Evolutionary conservation across 2,329 filamentous ascomycete species (phyloP), one percentile per base, ranked within the genome.

Genomic region (Pseudocercospora crystallina): DNA sequence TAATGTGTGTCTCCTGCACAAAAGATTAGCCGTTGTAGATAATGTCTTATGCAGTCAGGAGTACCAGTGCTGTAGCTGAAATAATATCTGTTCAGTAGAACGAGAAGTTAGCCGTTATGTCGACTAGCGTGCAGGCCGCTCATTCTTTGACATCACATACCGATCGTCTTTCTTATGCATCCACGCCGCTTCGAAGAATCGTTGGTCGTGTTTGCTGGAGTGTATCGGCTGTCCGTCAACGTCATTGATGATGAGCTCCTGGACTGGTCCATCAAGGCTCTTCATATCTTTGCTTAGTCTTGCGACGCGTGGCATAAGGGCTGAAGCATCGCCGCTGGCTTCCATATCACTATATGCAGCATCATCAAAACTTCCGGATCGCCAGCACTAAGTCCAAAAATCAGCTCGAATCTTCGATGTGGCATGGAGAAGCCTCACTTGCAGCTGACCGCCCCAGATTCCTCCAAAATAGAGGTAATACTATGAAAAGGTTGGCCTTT

Each of bases 151-250:
- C n/a, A n/a, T n/a, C n/a, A n/a, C n/a, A n/a, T n/a, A n/a, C n/a
- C n/a, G n/a, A n/a, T n/a, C n/a, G n/a, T n/a, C n/a, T n/a, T n/a
- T n/a, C 76, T 87, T 88, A 73, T 90, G 87, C 76, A 89, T 75
- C 87, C 87, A 90, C 2, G 87, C 83, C 0, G 86, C 87, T 71
- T 91, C 87, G 67, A 91, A 90, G 77, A 91, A 91, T 7, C 87
- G 78, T 12, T 84, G 71, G 53, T 85, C 84, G 65, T 90, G 87
- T 67, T 90, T 86, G 60, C 85, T 80, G 8, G 84, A 83, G 1
- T 71, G 63, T 43, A 90, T 73, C 0, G 78, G 81, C 64, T 79
- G 66, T 5, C 81, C 80, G 60, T 84, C 81, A 3, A 33, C 43
- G 37, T 82, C 85, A 5, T 88, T 72, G 59, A 91, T 86, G 14